Evolutionary conservation across 345 rosid species (phyloP).

Genomic region (Salix caprea): DNA sequence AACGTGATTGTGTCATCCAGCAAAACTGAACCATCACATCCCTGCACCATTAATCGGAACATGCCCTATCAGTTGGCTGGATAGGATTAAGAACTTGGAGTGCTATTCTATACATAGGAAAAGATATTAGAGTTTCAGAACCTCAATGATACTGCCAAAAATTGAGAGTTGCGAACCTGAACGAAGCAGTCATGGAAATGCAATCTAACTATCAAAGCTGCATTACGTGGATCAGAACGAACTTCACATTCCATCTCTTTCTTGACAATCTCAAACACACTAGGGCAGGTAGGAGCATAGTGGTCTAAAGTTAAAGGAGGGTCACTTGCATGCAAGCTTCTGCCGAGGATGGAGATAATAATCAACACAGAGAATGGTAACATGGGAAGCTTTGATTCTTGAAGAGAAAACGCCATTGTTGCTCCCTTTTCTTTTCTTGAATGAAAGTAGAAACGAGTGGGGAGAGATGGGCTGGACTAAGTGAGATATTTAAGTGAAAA

Average conservation of each 20-base stretch:
- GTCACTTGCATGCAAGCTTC: conserved; percentile 25
- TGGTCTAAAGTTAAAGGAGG: conserved; percentile 61
- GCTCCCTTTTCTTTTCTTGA: not conserved
- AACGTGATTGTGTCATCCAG: conserved; percentile 67
- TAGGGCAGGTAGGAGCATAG: conserved; percentile 66
- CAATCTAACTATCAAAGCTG: conserved; percentile 60
- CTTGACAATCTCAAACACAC: conserved; percentile 54
- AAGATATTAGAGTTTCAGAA: not conserved
- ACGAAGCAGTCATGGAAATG: conserved; percentile 95
- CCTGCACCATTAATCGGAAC: conserved; percentile 35
- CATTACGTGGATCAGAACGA: conserved; percentile 73
- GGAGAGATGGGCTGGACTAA: conserved; percentile 26
- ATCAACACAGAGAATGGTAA: conserved; percentile 24
- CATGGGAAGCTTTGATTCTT: not conserved
- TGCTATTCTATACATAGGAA: not conserved
- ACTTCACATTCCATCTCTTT: conserved; percentile 92
- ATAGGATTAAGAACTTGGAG: not conserved
- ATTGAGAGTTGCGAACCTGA: conserved; percentile 44
- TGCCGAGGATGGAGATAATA: conserved; percentile 17
- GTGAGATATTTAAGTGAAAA: conserved; percentile 29
- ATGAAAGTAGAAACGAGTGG: conserved; percentile 11
- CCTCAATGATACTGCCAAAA: not conserved
- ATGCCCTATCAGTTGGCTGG: not conserved
- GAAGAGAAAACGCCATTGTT: conserved; percentile 15
- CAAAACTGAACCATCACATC: conserved; percentile 85